A percentile compares a stretch with the other conserved stretches of the same genome.
phyloP scores from a whole-genome alignment of 176 grass and related monocot genomes.

The Oropetium thomaeum region DNA sequence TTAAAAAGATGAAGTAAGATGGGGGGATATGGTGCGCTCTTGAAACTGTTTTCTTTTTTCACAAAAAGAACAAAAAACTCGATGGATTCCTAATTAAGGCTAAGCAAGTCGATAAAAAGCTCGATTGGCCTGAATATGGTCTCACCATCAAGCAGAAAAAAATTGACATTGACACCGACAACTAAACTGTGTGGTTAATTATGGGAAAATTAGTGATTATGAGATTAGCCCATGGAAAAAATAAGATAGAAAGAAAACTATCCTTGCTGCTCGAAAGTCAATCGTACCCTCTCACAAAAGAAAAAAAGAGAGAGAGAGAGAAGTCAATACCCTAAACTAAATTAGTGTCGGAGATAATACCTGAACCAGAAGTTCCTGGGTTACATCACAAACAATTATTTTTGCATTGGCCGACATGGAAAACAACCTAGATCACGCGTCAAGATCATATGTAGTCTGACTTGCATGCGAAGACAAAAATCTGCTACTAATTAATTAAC shows the following conservation, averaged over 20 bases:
- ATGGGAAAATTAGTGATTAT: not conserved
- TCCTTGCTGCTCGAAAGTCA: not conserved
- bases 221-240: not conserved
- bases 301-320: no score
- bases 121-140: not conserved
- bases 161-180: not conserved
- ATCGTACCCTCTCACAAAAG: conserved; percentile 5
- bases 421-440: not conserved
- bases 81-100: no score
- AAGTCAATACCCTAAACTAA: conserved; percentile 20
- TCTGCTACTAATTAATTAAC: conserved; percentile 10
- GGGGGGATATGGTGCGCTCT: not conserved
- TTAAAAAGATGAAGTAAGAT: not conserved
- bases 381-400: not conserved
- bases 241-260: no score
- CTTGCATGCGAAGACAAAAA: not conserved
- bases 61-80: no score
- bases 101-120: no score
- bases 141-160: not conserved
- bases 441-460: conserved; percentile 25
- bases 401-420: not conserved
- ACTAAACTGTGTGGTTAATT: not conserved
- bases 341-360: not conserved
- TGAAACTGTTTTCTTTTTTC: no score
- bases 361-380: conserved; percentile 16